Evolutionary conservation across 2,329 filamentous ascomycete genomes (phyloP).

Genomic region (Raffaelea arxii): DNA sequence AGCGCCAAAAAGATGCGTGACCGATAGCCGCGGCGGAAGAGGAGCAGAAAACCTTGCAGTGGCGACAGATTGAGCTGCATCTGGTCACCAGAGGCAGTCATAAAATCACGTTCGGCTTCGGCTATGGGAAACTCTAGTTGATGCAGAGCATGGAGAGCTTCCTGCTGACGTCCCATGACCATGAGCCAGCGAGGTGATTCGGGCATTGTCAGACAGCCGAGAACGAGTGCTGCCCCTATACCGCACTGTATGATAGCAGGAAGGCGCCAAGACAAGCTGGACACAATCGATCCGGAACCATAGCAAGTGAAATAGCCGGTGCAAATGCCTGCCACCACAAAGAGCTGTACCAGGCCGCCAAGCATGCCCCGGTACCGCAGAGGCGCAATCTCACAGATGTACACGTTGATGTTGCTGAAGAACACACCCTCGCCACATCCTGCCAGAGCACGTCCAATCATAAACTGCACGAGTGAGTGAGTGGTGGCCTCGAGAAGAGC

Average conservation of each 20-base stretch:
- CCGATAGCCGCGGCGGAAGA: constrained; percentile 31
- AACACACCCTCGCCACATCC: constrained; percentile 51
- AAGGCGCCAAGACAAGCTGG: constrained; percentile 43
- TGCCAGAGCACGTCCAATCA: constrained; percentile 43
- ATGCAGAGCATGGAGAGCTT: constrained; percentile 33
- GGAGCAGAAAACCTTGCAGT: constrained; percentile 21
- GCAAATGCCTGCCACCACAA: constrained; percentile 39
- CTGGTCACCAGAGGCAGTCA: constrained; percentile 17
- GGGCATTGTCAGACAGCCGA: constrained; percentile 32
- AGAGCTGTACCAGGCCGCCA: constrained; percentile 41
- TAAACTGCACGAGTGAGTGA: constrained; percentile 37
- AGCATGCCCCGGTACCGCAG: constrained; percentile 37
- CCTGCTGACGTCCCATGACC: constrained; percentile 31
- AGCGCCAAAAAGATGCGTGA: constrained; percentile 39
- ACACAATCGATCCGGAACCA: constrained; percentile 34
- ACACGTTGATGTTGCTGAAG: constrained; percentile 23
- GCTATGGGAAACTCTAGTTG: constrained; percentile 31
- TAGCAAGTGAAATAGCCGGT: constrained; percentile 53
- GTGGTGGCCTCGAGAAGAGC: constrained; percentile 41
- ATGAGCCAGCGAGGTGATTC: constrained; percentile 51
- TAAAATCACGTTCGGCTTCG: constrained; percentile 38
- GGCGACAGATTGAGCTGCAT: constrained; percentile 20
- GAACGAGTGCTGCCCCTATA: constrained; percentile 28
- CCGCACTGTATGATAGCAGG: constrained; percentile 41
- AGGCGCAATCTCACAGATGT: constrained; percentile 50